Percentiles rank a stretch among this genome's conserved stretches.
Conservation (phyloP, 2,329 filamentous ascomycete genomes). For the Colletotrichum costaricense region DNA sequence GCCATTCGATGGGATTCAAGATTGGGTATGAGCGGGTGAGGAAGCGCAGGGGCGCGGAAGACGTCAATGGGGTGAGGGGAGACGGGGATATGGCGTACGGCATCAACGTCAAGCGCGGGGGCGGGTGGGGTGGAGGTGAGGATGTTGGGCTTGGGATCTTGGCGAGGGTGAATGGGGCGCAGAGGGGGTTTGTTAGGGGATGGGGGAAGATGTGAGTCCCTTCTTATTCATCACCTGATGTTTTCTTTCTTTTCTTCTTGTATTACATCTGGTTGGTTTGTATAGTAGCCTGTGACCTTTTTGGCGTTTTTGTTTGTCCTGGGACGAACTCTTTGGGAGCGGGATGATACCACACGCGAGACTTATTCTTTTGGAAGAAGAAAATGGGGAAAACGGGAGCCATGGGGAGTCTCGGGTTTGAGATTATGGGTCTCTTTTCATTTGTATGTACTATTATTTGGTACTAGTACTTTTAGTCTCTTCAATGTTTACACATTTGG, state of each 20-base stretch:
- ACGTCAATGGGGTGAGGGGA: background rate
- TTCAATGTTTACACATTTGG: background rate
- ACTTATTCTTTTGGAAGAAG: background rate
- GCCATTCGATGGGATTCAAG: constrained; percentile 41
- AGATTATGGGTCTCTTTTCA: background rate
- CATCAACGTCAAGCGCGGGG: constrained; percentile 30
- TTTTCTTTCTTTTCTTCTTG: background rate
- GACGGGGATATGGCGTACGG: constrained; percentile 31
- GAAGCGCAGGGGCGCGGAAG: constrained; percentile 23
- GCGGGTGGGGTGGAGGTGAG: constrained; percentile 35
- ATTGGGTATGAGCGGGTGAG: constrained; percentile 40
- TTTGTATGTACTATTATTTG: background rate
- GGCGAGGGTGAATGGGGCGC: constrained; percentile 33
- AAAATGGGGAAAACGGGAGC: background rate
- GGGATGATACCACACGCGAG: constrained; percentile 31
- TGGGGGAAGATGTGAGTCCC: constrained; percentile 16
- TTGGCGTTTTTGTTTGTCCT: constrained; percentile 13
- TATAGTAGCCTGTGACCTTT: constrained; percentile 2
- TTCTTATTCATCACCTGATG: background rate
- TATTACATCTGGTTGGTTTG: background rate
- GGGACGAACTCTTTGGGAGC: background rate
- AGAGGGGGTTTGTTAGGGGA: constrained; percentile 30
- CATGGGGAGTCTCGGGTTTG: background rate
- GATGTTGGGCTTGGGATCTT: constrained; percentile 36
- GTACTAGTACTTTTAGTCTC: background rate